Percentiles rank a stretch among this genome's conserved stretches.
These are phyloP conservation scores for Nematocida ausubeli DNA, from an alignment of 371 early-diverging fungal species.

Conservation along the genomic window DNA sequence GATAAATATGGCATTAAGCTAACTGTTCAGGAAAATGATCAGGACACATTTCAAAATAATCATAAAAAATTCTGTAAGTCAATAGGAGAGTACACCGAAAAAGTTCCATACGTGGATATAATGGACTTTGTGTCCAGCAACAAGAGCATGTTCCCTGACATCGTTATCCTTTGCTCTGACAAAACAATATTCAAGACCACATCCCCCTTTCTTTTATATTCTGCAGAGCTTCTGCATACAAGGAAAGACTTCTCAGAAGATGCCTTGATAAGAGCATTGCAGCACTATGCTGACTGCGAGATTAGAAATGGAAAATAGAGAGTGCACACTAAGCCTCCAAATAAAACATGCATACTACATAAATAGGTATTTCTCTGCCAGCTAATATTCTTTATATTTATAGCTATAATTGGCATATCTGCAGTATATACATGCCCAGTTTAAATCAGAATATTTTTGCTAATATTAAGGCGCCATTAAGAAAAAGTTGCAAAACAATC, in stretches of 20 bases:
- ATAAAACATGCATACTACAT: too few relatives aligned
- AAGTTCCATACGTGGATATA: constrained; percentile 4
- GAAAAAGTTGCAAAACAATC: too few relatives aligned
- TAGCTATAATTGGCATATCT: neutral
- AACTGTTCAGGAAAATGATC: neutral
- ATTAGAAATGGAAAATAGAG: constrained; percentile 52
- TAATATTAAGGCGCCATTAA: too few relatives aligned
- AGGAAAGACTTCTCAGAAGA: constrained; percentile 36
- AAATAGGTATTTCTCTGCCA: too few relatives aligned
- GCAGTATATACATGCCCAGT: too few relatives aligned
- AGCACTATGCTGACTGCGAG: constrained; percentile 42
- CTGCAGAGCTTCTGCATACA: constrained; percentile 38
- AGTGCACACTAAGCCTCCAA: too few relatives aligned
- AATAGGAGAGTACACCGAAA: neutral
- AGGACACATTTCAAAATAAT: neutral
- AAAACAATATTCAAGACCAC: neutral
- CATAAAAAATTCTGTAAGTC: neutral
- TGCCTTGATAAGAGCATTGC: constrained; percentile 21
- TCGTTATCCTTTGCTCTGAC: constrained; percentile 44
- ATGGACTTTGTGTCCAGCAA: constrained; percentile 3
- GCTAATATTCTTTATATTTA: too few relatives aligned
- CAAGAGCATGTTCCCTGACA: constrained; percentile 6
- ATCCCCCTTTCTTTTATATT: constrained; percentile 29
- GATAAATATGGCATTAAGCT: constrained; percentile 7
- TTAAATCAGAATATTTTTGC: too few relatives aligned